Base-by-base conservation (phyloP, 2,329 filamentous ascomycete genomes). In the Colletotrichum ledebouriae region DNA sequence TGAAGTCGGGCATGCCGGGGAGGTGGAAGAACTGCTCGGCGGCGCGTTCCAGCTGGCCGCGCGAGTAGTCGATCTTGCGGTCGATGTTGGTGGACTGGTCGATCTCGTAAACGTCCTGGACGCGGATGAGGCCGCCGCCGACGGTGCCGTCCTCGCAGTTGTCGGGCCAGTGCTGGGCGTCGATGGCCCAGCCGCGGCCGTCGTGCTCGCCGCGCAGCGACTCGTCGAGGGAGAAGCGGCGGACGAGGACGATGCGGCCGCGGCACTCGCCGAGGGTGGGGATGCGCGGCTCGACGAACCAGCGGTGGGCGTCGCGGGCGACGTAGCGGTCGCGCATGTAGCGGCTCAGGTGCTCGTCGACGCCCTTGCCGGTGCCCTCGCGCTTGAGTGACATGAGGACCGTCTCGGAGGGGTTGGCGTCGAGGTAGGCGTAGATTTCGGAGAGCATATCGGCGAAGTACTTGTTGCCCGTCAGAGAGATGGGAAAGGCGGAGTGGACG, bases 71-170 rank as follows among this genome's bases (percentile, higher is more conserved):
- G 68, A 97, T 91, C 85, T 98, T 99, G 79, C 90, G 89, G 42
- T 90, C 84, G 68, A 98, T 95, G 73, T 91, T 91, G 67, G 88
- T 83, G 22, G 87, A 89, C 78, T 94, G 89, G 52, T 90, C 82
- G 39, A 99, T 89, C 76, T 97, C 94, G 84, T 97, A 98, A 79
- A 95, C 98, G 82, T 98, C 96, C 81, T 98, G 96, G 47, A 98
- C 90, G 72, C 92, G 90, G 67, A 98, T 89, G 71, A 90, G 84
- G 3, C 93, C 94, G 73, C 89, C 90, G 9, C 87, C 87, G 56
- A 88, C 88, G 39, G 84, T 84, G 63, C 92, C 91, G 75, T 97
- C 89, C 37, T 91, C 89, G 70, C 92, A 93, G 80, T 98, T 98
- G 80, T 98, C 92, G 0, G 92, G 93, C 95, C 95, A 98, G 57